phyloP scores from a whole-genome alignment of 2,329 filamentous ascomycete genomes.

The Whalleya microplaca region DNA sequence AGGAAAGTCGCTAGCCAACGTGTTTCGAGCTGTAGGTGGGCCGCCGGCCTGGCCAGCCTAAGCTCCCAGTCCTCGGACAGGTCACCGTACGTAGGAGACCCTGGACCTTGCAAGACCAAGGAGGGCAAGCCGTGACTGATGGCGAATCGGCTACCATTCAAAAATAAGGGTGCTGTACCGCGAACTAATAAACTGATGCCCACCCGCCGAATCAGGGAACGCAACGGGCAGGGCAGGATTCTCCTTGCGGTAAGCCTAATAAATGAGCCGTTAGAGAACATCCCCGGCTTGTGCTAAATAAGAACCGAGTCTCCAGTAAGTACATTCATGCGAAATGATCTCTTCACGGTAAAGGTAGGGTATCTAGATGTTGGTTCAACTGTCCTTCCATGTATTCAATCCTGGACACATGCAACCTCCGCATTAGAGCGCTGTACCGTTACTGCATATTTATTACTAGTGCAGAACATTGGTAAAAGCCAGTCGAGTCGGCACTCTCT shows the following conservation, averaged over 20 bases:
- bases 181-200: neutral
- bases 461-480: slow-evolving; percentile 25
- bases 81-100: slow-evolving; percentile 30
- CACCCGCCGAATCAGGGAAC: neutral
- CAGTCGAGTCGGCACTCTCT: slow-evolving; percentile 31
- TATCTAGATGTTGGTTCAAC: slow-evolving; percentile 23
- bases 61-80: slow-evolving; percentile 32
- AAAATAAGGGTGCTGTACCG: slow-evolving; percentile 11
- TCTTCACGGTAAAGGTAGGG: neutral
- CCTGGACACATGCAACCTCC: slow-evolving; percentile 34
- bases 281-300: slow-evolving; percentile 27
- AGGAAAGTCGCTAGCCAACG: slow-evolving; percentile 35
- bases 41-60: slow-evolving; percentile 27
- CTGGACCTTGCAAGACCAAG: slow-evolving; percentile 35
- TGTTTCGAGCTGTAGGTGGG: slow-evolving; percentile 39
- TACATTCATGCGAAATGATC: slow-evolving; percentile 27
- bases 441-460: slow-evolving; percentile 21
- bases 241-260: neutral
- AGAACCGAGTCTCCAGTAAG: slow-evolving; percentile 17
- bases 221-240: neutral
- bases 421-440: slow-evolving; percentile 31
- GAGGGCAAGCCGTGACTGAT: slow-evolving; percentile 30
- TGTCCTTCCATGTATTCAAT: slow-evolving; percentile 27
- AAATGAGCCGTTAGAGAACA: neutral
- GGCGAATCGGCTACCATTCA: slow-evolving; percentile 32